Evolutionary conservation across 495 filamentous ascomycete species (phyloP).

Genomic region (Staphylotrichum longicolle): DNA sequence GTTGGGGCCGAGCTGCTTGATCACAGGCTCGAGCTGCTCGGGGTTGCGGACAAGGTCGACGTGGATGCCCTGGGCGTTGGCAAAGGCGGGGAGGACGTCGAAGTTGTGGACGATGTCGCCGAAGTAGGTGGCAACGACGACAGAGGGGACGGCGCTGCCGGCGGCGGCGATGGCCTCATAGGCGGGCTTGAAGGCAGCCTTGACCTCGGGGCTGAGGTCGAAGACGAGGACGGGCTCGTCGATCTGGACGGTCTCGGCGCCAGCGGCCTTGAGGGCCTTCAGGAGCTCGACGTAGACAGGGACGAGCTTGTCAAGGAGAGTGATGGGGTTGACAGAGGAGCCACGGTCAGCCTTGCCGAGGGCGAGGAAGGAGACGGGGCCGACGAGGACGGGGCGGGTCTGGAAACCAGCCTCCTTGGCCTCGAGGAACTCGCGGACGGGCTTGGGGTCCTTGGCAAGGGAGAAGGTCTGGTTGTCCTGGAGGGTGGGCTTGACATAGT

Average conservation of each 20-base stretch:
- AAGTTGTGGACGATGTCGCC: slow-evolving; percentile 99
- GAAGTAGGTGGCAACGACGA: slow-evolving; percentile 94
- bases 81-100: slow-evolving; percentile 65
- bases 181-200: slow-evolving; percentile 95
- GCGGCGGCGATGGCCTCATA: slow-evolving; percentile 82
- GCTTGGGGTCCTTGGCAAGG: slow-evolving; percentile 82
- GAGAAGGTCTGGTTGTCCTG: slow-evolving; percentile 95
- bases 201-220: slow-evolving; percentile 80
- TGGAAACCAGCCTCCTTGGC: slow-evolving; percentile 91
- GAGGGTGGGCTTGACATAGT: slow-evolving; percentile 98
- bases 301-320: slow-evolving; percentile 83
- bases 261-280: slow-evolving; percentile 85
- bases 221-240: slow-evolving; percentile 96
- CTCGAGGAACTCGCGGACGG: slow-evolving; percentile 89
- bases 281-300: slow-evolving; percentile 92
- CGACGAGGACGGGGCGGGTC: slow-evolving; percentile 92
- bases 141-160: slow-evolving; percentile 72
- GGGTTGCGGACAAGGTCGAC: slow-evolving; percentile 95
- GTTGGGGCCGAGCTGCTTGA: slow-evolving; percentile 81
- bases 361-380: slow-evolving; percentile 93
- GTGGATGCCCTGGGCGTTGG: slow-evolving; percentile 78
- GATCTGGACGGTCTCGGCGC: slow-evolving; percentile 93
- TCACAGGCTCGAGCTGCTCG: slow-evolving; percentile 93
- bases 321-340: slow-evolving; percentile 86
- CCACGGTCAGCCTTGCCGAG: slow-evolving; percentile 96